phyloP scores from a whole-genome alignment of 202 grass and related monocot species.

The Eragrostis tef region DNA sequence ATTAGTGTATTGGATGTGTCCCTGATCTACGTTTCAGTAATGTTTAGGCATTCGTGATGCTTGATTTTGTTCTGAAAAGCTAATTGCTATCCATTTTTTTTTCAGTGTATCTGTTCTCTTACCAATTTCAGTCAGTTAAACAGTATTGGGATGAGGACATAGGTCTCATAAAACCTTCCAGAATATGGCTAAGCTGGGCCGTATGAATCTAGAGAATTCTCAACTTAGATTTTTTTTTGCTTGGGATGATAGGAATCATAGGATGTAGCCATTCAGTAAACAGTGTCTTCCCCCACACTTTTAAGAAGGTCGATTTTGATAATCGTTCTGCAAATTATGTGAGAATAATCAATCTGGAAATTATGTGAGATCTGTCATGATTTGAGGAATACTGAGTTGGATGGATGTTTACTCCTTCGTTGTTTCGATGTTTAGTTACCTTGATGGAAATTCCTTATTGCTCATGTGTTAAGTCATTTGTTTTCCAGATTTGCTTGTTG shows the following conservation, averaged over 20 bases:
- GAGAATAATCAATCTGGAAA: too few relatives aligned
- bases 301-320: background rate
- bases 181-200: background rate
- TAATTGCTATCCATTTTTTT: background rate
- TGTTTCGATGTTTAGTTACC: constrained; percentile 1
- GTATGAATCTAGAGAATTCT: background rate
- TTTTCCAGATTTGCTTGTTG: constrained; percentile 88
- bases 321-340: background rate
- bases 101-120: background rate
- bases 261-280: constrained; percentile 12
- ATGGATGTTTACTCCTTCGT: background rate
- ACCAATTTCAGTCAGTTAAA: background rate
- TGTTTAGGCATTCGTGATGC: background rate
- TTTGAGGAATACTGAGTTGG: background rate
- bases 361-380: background rate
- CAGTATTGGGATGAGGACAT: background rate
- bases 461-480: constrained; percentile 21
- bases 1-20: background rate
- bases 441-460: background rate
- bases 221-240: too few relatives aligned
- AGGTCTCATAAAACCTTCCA: background rate
- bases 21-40: background rate
- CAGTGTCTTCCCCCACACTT: background rate
- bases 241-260: background rate
- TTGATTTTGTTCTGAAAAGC: background rate